These are phyloP conservation scores for Viola pubescens DNA, from an alignment of 441 rosid species.

Conservation along the genomic window DNA sequence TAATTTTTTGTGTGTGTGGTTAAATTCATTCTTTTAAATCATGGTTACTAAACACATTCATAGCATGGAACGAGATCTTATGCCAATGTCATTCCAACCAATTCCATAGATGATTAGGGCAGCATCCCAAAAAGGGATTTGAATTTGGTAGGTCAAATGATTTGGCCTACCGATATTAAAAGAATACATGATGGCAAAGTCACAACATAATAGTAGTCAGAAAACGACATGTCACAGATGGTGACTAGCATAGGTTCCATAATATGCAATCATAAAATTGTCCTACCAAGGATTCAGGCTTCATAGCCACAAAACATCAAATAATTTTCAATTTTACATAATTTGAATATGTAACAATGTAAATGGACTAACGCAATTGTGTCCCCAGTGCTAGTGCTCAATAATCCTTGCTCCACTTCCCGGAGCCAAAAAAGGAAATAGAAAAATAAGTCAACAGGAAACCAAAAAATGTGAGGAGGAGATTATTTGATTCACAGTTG, in stretches of 20 bases:
- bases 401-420: constrained; percentile 36
- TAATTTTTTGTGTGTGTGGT: too few species aligned
- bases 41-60: too few species aligned
- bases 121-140: too few species aligned
- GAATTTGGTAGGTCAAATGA: neutral
- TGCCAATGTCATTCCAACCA: too few species aligned
- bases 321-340: constrained; percentile 26
- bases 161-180: neutral
- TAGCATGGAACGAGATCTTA: too few species aligned
- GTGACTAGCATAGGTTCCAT: constrained; percentile 14
- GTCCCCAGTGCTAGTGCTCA: constrained; percentile 24
- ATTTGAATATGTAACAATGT: constrained; percentile 26
- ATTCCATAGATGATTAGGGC: too few species aligned
- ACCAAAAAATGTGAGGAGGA: constrained; percentile 20
- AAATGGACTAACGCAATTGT: constrained; percentile 21
- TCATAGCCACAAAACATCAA: constrained; percentile 20
- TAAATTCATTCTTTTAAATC: too few species aligned
- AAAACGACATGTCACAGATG: constrained; percentile 4
- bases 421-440: constrained; percentile 4
- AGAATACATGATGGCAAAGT: neutral
- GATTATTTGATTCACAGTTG: constrained; percentile 32
- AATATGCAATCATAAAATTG: constrained; percentile 25
- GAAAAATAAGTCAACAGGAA: constrained; percentile 22
- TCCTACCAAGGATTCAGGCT: constrained; percentile 28
- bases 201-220: constrained; percentile 6